Evolutionary conservation across 805 yeast species (phyloP), one percentile per base, ranked within the genome.

Genomic region (Candida xyloterini): DNA sequence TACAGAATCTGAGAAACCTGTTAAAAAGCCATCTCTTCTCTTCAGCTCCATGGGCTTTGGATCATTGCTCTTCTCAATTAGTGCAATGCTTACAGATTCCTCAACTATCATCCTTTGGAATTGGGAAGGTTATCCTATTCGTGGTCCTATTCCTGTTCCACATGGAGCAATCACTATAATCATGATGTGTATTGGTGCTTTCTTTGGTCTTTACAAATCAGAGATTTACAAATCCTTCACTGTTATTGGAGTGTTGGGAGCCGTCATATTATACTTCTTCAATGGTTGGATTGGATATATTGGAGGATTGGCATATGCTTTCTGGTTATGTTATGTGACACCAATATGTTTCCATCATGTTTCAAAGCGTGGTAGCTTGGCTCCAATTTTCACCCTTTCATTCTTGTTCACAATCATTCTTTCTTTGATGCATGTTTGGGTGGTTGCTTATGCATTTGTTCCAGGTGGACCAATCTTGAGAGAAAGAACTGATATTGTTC

Each of bases 371-470:
- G 18, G 38, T 1, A 65, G 74, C 43, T 78, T 85, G 18, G 81
- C 82, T 2, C 51, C 72, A 15, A 60, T 78, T 1, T 78, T 80
- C 52, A 62, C 70, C 4, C 42, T 74, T 2, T 73, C 76, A 0
- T 74, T 76, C 41, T 55, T 79, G 5, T 49, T 76, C 31, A 65
- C 74, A 46, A 67, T 80, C 36, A 33, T 83, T 4, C 58, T 86
- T 26, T 71, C 82, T 18, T 70, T 93, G 46, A 95, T 84, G 5
- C 91, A 89, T 61, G 95, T 91, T 35, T 91, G 98, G 98, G 82
- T 84, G 30, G 98, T 93, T 32, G 99, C 99, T 0, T 93, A 93
- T 62, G 98, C 99, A 0, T 93, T 93, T 66, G 99, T 93, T 33
- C 99, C 99, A 9, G 90, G 87, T 44, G 99, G 99, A 7, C 81